Evolutionary conservation across 2,329 filamentous ascomycete species (phyloP).

Genomic region (Venturia oleaginea): DNA sequence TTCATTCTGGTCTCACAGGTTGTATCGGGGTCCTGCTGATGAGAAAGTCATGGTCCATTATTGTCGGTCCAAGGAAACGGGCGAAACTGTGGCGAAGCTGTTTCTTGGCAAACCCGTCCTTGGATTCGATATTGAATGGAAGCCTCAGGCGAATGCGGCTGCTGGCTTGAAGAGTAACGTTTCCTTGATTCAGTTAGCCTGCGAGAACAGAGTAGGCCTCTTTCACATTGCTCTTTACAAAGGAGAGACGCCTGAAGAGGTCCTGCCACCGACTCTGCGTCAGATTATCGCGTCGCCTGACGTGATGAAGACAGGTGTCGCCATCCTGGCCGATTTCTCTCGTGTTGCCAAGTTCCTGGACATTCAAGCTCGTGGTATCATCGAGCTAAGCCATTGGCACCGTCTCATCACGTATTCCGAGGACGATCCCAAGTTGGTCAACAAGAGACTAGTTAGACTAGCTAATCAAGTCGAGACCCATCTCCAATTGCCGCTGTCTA

Average conservation of each 20-base stretch:
- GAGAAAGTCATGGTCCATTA: conserved; percentile 64
- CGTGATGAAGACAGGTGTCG: conserved; percentile 69
- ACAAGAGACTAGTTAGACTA: conserved; percentile 57
- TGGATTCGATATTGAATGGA: conserved; percentile 91
- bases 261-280: conserved; percentile 63
- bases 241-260: conserved; percentile 36
- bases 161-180: conserved; percentile 57
- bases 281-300: conserved; percentile 60
- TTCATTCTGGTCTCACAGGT: conserved; percentile 55
- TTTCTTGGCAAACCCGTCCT: conserved; percentile 63
- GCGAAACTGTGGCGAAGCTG: conserved; percentile 55
- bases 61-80: conserved; percentile 57
- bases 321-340: conserved; percentile 56
- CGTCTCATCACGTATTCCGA: conserved; percentile 62
- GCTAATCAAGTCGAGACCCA: conserved; percentile 61
- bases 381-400: conserved; percentile 78
- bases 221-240: conserved; percentile 64
- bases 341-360: conserved; percentile 58
- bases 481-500: conserved; percentile 65
- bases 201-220: conserved; percentile 64
- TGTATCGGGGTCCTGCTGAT: conserved; percentile 52
- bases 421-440: conserved; percentile 47
- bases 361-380: conserved; percentile 55
- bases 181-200: conserved; percentile 75
- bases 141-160: conserved; percentile 36